Evolutionary conservation across 768 basidiomycete species (phyloP).

Genomic region (Austroboletus eburneus): DNA sequence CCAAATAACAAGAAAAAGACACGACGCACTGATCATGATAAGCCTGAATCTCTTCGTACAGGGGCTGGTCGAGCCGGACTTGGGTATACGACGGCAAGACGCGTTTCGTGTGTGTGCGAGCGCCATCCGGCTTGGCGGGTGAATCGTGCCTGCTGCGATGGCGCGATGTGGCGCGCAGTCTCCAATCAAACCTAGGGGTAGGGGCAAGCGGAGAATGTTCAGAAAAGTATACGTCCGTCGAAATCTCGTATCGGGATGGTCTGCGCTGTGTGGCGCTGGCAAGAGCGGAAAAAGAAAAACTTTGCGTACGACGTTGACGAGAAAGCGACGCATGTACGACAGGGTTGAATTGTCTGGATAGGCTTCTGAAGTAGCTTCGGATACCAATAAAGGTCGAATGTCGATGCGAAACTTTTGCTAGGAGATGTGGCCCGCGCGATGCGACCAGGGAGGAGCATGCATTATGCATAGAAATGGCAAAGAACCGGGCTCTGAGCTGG

Average conservation of each 20-base stretch:
- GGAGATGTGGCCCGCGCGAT: constrained; percentile 1
- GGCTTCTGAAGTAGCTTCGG: constrained; percentile 24
- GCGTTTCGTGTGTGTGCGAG: constrained; percentile 34
- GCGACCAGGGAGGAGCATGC: constrained; percentile 4
- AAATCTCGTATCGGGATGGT: constrained; percentile 17
- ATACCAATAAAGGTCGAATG: constrained; percentile 30
- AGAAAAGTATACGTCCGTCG: constrained; percentile 28
- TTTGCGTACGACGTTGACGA: background rate
- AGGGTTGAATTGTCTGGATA: constrained; percentile 10
- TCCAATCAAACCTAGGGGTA: constrained; percentile 55
- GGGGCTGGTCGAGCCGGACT: constrained; percentile 37
- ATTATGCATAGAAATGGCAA: constrained; percentile 12
- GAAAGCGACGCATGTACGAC: background rate
- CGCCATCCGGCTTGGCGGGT: constrained; percentile 8
- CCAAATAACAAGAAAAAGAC: no score
- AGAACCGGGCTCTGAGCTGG: background rate
- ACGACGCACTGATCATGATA: constrained; percentile 57
- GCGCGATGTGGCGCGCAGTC: constrained; percentile 49
- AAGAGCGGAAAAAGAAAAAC: constrained; percentile 18
- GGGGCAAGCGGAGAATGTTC: constrained; percentile 27
- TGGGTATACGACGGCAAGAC: constrained; percentile 33
- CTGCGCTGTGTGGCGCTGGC: constrained; percentile 10
- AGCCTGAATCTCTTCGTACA: constrained; percentile 45
- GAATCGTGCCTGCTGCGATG: constrained; percentile 10
- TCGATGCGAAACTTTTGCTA: constrained; percentile 7